Percentiles rank a stretch among this genome's conserved stretches.
Conservation (phyloP, 306 rosid species). For the Lablab purpureus region DNA sequence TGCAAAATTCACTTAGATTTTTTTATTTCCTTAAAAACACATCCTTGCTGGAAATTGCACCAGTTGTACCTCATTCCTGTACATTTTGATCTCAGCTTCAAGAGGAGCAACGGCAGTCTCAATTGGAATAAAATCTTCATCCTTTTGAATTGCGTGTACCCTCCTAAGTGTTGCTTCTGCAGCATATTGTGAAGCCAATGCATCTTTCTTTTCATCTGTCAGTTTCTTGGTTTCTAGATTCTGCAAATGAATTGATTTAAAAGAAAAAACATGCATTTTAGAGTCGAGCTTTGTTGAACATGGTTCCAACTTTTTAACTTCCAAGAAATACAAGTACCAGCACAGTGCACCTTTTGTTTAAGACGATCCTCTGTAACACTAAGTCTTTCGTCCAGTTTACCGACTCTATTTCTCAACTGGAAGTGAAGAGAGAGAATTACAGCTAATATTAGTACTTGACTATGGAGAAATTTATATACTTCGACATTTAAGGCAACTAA, state of each 20-base stretch:
- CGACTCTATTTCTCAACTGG: slow-evolving; percentile 67
- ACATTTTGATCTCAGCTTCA: slow-evolving; percentile 81
- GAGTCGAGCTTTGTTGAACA: slow-evolving; percentile 22
- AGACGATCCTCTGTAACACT: slow-evolving; percentile 63
- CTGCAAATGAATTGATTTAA: slow-evolving; percentile 57
- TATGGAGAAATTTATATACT: background rate
- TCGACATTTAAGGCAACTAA: background rate
- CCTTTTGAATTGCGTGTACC: slow-evolving; percentile 74
- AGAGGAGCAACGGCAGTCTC: slow-evolving; percentile 77
- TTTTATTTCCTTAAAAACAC: slow-evolving; percentile 2
- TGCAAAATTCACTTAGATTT: background rate
- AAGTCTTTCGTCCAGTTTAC: slow-evolving; percentile 68
- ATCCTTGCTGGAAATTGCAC: slow-evolving; percentile 5
- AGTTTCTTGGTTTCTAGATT: slow-evolving; percentile 80
- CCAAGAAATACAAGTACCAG: slow-evolving; percentile 33
- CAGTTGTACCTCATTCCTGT: slow-evolving; percentile 70
- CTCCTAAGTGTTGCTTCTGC: slow-evolving; percentile 91
- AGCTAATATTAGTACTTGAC: background rate
- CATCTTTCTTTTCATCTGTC: slow-evolving; percentile 75
- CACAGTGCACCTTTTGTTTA: slow-evolving; percentile 70
- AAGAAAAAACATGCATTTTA: slow-evolving; percentile 26
- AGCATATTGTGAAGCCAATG: slow-evolving; percentile 85
- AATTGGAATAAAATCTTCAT: slow-evolving; percentile 64
- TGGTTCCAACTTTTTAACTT: slow-evolving; percentile 39
- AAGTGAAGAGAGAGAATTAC: slow-evolving; percentile 8